Evolutionary conservation across 2,329 filamentous ascomycete species (phyloP).

Genomic region (Trichoderma asperellum): DNA sequence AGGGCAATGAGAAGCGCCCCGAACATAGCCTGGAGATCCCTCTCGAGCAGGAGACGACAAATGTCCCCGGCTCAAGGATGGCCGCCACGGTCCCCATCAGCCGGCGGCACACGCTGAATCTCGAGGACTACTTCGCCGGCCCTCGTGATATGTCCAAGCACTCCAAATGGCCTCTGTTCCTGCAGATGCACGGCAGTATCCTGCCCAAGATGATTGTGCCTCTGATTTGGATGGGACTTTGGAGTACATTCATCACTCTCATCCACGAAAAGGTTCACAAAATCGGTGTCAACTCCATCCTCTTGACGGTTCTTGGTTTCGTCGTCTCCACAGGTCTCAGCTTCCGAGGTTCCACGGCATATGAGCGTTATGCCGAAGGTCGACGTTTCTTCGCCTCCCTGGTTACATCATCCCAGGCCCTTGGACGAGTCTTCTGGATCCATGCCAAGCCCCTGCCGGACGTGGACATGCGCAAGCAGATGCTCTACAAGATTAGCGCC

Average conservation of each 20-base stretch:
- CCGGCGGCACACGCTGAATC: constrained; percentile 47
- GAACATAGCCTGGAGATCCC: constrained; percentile 15
- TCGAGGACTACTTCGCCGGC: constrained; percentile 66
- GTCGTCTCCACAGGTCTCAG: constrained; percentile 78
- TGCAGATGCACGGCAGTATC: constrained; percentile 77
- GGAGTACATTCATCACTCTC: constrained; percentile 68
- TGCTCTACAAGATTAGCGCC: constrained; percentile 72
- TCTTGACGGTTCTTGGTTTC: constrained; percentile 79
- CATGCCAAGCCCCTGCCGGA: constrained; percentile 64
- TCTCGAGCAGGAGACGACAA: constrained; percentile 7
- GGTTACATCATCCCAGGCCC: constrained; percentile 64
- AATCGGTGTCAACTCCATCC: constrained; percentile 45
- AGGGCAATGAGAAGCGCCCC: not conserved
- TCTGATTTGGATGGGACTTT: constrained; percentile 62
- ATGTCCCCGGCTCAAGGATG: not conserved
- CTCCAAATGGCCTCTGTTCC: constrained; percentile 75
- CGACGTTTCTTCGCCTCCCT: constrained; percentile 66
- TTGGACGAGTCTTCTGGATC: constrained; percentile 83
- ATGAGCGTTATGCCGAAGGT: constrained; percentile 71
- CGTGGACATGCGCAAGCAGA: constrained; percentile 61
- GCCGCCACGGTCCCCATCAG: constrained; percentile 35
- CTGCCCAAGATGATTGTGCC: constrained; percentile 75
- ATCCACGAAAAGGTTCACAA: constrained; percentile 52
- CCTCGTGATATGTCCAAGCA: constrained; percentile 73
- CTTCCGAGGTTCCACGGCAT: constrained; percentile 76